Base-by-base conservation (phyloP, 768 basidiomycete species). In the Suillus subaureus region DNA sequence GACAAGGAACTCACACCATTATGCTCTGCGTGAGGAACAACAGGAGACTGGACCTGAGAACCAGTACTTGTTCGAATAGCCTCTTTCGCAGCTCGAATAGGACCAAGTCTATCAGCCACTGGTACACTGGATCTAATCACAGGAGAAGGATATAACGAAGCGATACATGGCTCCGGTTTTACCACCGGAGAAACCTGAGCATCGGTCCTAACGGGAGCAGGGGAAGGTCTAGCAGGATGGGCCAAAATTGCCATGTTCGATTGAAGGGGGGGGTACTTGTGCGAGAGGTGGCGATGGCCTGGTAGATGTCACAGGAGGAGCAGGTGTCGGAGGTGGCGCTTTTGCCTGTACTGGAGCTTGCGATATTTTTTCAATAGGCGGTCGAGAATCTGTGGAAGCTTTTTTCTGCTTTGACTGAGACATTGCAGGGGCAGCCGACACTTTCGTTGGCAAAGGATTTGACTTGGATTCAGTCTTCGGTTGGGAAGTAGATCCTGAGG, bases 1-100 rank as follows among this genome's bases (percentile, higher is more conserved):
- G 61, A 51, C 15, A 39, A 21, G 35, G 33, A 23, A 6, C 2
- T 26, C 39, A n/a, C 12, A 1, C 54, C 23, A 31, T 7, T 8
- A 15, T 31, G 70, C 68, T 11, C 21, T 42, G 23, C 7, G 40
- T 58, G 43, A 62, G 61, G 40, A 43, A 12, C 13, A 62, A 66
- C 49, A 28, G 72, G 66, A 28, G 70, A 65, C 57, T 67, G 66
- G n/a, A 39, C 45, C 49, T 64, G 63, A 33, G 28, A 4, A n/a
- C 57, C 43, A 35, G 57, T n/a, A 43, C 64, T 47, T 39, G 69
- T 63, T 18, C 43, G 43, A 37, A 78, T 67, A 9, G 71, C 67
- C 1, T 74, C 75, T 57, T 78, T 77, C 7, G 69, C 75, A 33
- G 77, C 77, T 33, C 75, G 75, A 66, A 77, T 77, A 26, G 75